phyloP scores from a whole-genome alignment of 2,329 filamentous ascomycete species.

The Diaporthe humulicola region DNA sequence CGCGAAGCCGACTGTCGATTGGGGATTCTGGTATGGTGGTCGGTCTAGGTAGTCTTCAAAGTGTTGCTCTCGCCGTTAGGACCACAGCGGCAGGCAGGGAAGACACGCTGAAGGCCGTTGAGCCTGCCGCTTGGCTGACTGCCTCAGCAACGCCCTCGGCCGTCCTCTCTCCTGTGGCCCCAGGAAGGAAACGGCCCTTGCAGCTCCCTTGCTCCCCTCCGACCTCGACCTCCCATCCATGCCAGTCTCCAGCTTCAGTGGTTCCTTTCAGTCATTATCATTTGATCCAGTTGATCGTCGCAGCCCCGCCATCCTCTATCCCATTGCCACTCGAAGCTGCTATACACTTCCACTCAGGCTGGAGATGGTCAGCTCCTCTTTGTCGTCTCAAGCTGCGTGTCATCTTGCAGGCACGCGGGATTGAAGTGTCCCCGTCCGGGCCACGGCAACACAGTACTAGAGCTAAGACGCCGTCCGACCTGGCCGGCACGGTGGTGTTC shows the following conservation, averaged over 20 bases:
- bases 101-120: neutral
- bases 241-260: neutral
- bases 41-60: constrained; percentile 15
- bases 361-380: neutral
- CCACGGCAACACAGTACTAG: neutral
- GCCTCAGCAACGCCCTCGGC: neutral
- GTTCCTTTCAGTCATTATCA: constrained; percentile 25
- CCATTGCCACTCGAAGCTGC: neutral
- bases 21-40: constrained; percentile 20
- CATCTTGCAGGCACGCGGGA: neutral
- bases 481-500: constrained; percentile 22
- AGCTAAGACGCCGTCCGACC: constrained; percentile 6
- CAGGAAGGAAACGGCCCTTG: too few species aligned
- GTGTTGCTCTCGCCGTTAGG: constrained; percentile 23
- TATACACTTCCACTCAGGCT: neutral
- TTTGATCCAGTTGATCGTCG: constrained; percentile 11
- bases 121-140: constrained; percentile 28
- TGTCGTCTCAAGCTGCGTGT: neutral
- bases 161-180: too few species aligned
- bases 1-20: constrained; percentile 26
- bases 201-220: neutral
- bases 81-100: constrained; percentile 17
- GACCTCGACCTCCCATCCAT: constrained; percentile 10
- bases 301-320: neutral
- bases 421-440: neutral